A percentile compares a stretch with the other conserved stretches of the same genome.
phyloP scores from a whole-genome alignment of 2,329 filamentous ascomycete species.

The Fusarium sp. region DNA sequence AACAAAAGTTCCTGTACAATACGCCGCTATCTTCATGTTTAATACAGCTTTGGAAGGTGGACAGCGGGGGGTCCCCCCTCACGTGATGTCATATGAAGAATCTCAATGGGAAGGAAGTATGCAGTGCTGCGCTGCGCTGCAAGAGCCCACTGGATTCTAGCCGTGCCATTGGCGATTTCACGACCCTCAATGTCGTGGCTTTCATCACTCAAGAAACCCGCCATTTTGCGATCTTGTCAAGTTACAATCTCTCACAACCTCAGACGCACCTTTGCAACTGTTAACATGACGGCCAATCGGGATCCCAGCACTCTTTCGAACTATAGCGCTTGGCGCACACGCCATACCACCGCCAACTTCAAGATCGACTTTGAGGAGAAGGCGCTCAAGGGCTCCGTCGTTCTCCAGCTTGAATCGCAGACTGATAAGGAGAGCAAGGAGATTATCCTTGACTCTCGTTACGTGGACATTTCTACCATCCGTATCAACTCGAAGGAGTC shows the following conservation, averaged over 20 bases:
- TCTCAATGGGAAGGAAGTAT: constrained; percentile 6
- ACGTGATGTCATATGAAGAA: constrained; percentile 37
- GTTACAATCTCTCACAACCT: constrained; percentile 40
- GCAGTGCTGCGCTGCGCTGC: neutral
- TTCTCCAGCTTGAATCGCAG: constrained; percentile 79
- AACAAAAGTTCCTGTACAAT: constrained; percentile 20
- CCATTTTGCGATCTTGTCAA: constrained; percentile 40
- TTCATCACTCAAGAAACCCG: constrained; percentile 43
- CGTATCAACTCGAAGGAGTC: constrained; percentile 72
- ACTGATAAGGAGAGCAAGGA: constrained; percentile 78
- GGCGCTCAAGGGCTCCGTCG: constrained; percentile 79
- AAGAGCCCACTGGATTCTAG: constrained; percentile 25
- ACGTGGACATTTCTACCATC: constrained; percentile 78
- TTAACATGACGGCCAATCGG: constrained; percentile 56
- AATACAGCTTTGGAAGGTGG: constrained; percentile 29
- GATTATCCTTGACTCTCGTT: constrained; percentile 89
- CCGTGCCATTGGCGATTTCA: constrained; percentile 27
- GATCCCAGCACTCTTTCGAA: constrained; percentile 94
- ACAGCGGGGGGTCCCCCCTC: constrained; percentile 1
- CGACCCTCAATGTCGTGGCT: constrained; percentile 45
- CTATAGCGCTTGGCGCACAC: constrained; percentile 87
- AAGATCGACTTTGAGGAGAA: constrained; percentile 86
- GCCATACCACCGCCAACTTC: constrained; percentile 84
- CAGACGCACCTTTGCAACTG: constrained; percentile 47
- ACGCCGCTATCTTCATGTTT: constrained; percentile 12